Evolutionary conservation across 106 monocot genomes (phyloP).

Genomic region (Platanthera zijinensis): DNA sequence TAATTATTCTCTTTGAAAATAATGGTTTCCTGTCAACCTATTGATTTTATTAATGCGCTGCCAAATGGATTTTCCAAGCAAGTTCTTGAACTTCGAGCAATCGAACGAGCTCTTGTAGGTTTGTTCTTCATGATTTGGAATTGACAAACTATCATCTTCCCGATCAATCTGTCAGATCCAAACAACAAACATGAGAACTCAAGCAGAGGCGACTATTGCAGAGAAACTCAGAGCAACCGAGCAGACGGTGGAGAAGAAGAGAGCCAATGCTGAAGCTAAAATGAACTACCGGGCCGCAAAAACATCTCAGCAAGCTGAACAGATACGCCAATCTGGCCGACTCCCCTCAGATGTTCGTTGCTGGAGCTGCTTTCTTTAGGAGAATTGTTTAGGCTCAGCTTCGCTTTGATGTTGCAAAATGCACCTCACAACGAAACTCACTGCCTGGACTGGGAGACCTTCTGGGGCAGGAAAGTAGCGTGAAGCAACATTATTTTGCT

Average conservation of each 20-base stretch:
- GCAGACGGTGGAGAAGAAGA: slow-evolving; percentile 37
- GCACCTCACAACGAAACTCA: no score
- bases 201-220: slow-evolving; percentile 39
- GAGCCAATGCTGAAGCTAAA: slow-evolving; percentile 39
- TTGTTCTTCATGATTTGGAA: background rate
- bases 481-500: no score
- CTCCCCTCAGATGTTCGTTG: slow-evolving; percentile 29
- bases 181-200: slow-evolving; percentile 44
- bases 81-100: background rate
- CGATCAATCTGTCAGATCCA: slow-evolving; percentile 29
- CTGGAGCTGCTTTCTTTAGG: slow-evolving; percentile 41
- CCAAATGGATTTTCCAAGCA: background rate
- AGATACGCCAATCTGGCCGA: slow-evolving; percentile 39
- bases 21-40: no score
- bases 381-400: background rate
- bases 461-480: no score
- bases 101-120: background rate
- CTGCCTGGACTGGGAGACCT: no score
- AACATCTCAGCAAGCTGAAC: slow-evolving; percentile 36
- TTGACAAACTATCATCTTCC: background rate
- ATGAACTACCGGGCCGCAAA: slow-evolving; percentile 33
- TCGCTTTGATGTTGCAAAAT: no score
- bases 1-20: no score
- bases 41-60: no score
- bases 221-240: slow-evolving; percentile 23